Conservation (phyloP, 129 eudicot species). For the Flaveria trinervia region DNA sequence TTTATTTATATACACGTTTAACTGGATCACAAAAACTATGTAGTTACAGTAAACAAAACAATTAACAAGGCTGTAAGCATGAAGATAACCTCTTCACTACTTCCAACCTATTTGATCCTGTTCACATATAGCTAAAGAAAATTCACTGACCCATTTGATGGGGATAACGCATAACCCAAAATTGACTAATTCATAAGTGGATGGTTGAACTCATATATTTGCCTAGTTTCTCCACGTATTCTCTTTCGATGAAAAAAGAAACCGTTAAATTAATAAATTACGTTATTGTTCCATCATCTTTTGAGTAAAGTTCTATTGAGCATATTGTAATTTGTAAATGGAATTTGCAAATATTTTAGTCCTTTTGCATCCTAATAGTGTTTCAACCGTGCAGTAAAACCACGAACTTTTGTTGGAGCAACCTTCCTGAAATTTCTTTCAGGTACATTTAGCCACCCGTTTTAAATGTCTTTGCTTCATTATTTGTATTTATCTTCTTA, state of each 20-base stretch:
- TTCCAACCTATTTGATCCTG: background rate
- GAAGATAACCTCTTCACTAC: background rate
- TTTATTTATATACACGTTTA: background rate
- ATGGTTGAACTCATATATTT: constrained; percentile 14
- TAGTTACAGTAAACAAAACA: background rate
- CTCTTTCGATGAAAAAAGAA: background rate
- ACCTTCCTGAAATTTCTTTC: constrained; percentile 85
- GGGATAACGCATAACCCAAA: background rate
- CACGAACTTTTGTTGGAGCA: constrained; percentile 77
- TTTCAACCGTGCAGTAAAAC: constrained; percentile 65
- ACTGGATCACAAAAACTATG: background rate
- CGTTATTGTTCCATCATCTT: background rate
- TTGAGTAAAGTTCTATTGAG: constrained; percentile 6
- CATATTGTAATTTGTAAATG: background rate
- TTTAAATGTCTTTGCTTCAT: constrained; percentile 1
- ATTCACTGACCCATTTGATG: background rate
- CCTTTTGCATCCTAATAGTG: constrained; percentile 19
- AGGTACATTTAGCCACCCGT: constrained; percentile 48
- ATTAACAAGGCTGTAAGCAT: background rate
- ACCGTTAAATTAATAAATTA: background rate
- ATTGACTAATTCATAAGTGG: background rate
- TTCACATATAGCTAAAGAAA: background rate
- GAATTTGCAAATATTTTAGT: background rate
- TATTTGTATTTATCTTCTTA: background rate
- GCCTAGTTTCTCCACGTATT: constrained; percentile 2